A percentile compares a stretch with the other conserved stretches of the same genome.
Evolutionary conservation across 2,329 filamentous ascomycete species (phyloP).

Genomic region (Botrytis cinerea): DNA sequence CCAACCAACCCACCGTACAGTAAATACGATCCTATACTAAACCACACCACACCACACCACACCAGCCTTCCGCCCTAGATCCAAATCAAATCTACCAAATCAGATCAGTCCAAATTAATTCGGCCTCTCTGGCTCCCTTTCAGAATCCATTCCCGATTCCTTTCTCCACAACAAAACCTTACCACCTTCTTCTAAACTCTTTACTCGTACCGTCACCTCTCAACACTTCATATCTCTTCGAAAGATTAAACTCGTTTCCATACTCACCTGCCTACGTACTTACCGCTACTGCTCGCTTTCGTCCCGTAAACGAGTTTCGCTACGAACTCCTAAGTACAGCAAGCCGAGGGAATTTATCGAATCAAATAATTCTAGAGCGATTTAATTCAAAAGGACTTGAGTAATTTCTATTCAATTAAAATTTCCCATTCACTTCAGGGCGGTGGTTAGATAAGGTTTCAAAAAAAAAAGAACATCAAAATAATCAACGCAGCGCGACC

Average conservation of each 20-base stretch:
- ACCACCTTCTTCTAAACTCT: slow-evolving; percentile 9
- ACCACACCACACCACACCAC: not conserved
- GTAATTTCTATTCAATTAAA: slow-evolving; percentile 2
- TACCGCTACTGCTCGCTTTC: slow-evolving; percentile 20
- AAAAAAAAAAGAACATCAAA: slow-evolving; percentile 19
- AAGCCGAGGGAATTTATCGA: slow-evolving; percentile 21
- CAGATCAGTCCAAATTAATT: slow-evolving; percentile 5
- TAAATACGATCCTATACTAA: not conserved
- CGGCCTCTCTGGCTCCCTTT: slow-evolving; percentile 3
- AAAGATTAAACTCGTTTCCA: slow-evolving; percentile 2
- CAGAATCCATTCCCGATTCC: not conserved
- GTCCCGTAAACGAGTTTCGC: slow-evolving; percentile 20
- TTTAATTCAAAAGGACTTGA: slow-evolving; percentile 9
- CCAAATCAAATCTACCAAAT: slow-evolving; percentile 2
- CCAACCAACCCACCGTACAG: not conserved
- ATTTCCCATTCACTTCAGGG: not conserved
- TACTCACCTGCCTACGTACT: not conserved
- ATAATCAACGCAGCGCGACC: slow-evolving; percentile 24
- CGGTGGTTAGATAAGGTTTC: slow-evolving; percentile 21
- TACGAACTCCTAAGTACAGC: slow-evolving; percentile 12
- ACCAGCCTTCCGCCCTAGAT: not conserved
- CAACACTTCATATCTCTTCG: not conserved
- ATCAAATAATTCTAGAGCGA: slow-evolving; percentile 5
- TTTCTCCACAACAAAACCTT: slow-evolving; percentile 15
- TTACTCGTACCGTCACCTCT: not conserved